A percentile compares a stretch with the other conserved stretches of the same genome.
These are phyloP conservation scores for Penicillium occitanis DNA, from an alignment of 2,329 filamentous ascomycete species.

Conservation along the genomic window DNA sequence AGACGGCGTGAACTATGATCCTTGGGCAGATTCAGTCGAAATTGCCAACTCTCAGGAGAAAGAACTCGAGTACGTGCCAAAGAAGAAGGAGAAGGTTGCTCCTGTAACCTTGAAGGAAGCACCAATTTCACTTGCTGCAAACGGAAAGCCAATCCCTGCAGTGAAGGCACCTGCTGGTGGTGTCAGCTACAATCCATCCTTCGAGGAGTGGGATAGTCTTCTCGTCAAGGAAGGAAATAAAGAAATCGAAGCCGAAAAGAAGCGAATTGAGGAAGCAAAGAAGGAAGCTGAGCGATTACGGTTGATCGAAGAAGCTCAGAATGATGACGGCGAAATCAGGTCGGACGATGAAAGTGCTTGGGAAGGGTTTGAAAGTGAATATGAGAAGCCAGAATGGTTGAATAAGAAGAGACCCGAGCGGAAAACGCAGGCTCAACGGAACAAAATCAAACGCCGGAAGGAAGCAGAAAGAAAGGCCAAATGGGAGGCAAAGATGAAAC, in stretches of 20 bases:
- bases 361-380: conserved; percentile 83
- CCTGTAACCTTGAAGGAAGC: conserved; percentile 74
- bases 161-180: conserved; percentile 77
- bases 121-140: conserved; percentile 78
- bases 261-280: conserved; percentile 66
- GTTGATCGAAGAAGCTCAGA: conserved; percentile 68
- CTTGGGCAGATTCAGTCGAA: conserved; percentile 65
- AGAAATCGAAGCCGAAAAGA: conserved; percentile 74
- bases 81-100: conserved; percentile 64
- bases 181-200: conserved; percentile 89
- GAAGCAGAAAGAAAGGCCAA: conserved; percentile 75
- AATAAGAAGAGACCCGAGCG: conserved; percentile 75
- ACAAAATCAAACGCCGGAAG: conserved; percentile 84
- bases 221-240: conserved; percentile 73
- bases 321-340: conserved; percentile 70
- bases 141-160: conserved; percentile 74
- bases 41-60: conserved; percentile 48
- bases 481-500: conserved; percentile 73
- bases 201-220: conserved; percentile 79
- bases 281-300: conserved; percentile 67
- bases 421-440: conserved; percentile 83
- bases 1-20: conserved; percentile 65
- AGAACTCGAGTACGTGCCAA: conserved; percentile 65
- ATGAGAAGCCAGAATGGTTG: conserved; percentile 64
- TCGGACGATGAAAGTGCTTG: conserved; percentile 89